Percentiles rank a stretch among this genome's conserved stretches.
Conservation (phyloP, 768 basidiomycete genomes). For the Tremella fuciformis region DNA sequence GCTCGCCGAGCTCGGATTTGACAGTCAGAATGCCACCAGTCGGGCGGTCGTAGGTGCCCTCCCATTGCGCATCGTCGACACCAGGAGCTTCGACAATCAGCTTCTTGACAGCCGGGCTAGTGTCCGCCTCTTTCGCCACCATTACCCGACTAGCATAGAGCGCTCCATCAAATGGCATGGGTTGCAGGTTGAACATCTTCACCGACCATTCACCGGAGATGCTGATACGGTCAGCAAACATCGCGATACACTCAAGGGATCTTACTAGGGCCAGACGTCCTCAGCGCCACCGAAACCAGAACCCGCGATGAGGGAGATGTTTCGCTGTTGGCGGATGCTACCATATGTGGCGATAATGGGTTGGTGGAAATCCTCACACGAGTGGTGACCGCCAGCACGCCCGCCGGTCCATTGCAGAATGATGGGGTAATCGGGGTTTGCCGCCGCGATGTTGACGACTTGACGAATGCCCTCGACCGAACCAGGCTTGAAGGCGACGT, state of each 20-base stretch:
- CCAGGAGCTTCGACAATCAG: constrained; percentile 92
- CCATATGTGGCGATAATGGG: constrained; percentile 87
- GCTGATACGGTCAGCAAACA: constrained; percentile 29
- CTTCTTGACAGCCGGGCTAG: constrained; percentile 89
- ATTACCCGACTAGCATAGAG: constrained; percentile 94
- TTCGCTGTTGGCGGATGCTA: constrained; percentile 79
- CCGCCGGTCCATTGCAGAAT: constrained; percentile 99
- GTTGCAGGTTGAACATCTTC: constrained; percentile 72
- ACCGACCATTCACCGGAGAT: constrained; percentile 93
- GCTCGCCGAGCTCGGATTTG: constrained; percentile 94
- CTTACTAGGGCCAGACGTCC: constrained; percentile 85
- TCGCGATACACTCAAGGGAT: neutral
- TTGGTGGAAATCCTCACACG: constrained; percentile 97
- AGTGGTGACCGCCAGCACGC: constrained; percentile 96
- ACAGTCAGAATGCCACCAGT: constrained; percentile 96
- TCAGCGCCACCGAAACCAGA: constrained; percentile 89
- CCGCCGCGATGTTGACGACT: constrained; percentile 89
- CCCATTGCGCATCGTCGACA: constrained; percentile 80
- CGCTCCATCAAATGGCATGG: constrained; percentile 98
- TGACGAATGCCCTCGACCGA: constrained; percentile 97
- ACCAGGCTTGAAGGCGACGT: constrained; percentile 97
- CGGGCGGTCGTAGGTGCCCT: constrained; percentile 87
- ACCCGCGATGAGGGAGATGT: constrained; percentile 86
- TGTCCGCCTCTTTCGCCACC: constrained; percentile 98
- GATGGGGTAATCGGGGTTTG: constrained; percentile 93